Evolutionary conservation across 495 filamentous ascomycete genomes (phyloP).

Genomic region (Penicillium crystallinum): DNA sequence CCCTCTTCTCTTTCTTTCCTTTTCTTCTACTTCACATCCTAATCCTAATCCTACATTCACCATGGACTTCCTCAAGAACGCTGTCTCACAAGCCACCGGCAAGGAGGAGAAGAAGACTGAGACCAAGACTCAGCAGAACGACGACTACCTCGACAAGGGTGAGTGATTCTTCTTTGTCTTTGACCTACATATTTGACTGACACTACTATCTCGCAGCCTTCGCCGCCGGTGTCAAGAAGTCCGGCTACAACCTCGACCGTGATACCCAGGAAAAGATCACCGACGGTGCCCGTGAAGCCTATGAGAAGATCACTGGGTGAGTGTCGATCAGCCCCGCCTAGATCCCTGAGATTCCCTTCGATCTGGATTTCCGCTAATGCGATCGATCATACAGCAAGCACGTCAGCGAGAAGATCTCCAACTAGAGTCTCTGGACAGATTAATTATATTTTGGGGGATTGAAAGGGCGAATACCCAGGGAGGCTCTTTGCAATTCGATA

Average conservation of each 20-base stretch:
- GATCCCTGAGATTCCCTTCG: not conserved
- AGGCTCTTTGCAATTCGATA: not conserved
- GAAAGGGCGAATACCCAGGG: not conserved
- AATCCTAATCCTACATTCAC: not conserved
- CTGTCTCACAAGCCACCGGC: not conserved
- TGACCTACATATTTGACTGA: not conserved
- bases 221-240: slow-evolving; percentile 1
- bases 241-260: slow-evolving; percentile 6
- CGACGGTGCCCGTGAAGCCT: slow-evolving; percentile 2
- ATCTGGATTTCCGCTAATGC: not conserved
- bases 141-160: slow-evolving; percentile 5
- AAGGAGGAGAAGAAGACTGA: not conserved
- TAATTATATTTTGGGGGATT: not conserved
- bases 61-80: slow-evolving; percentile 10
- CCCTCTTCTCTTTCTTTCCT: not conserved
- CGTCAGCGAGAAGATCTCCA: not conserved
- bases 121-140: not conserved
- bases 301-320: slow-evolving; percentile 7
- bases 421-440: not conserved
- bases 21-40: not conserved
- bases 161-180: not conserved
- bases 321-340: not conserved
- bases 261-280: slow-evolving; percentile 6
- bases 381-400: not conserved
- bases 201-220: not conserved